Conservation (phyloP, 345 rosid species). For the Kernera saxatilis region DNA sequence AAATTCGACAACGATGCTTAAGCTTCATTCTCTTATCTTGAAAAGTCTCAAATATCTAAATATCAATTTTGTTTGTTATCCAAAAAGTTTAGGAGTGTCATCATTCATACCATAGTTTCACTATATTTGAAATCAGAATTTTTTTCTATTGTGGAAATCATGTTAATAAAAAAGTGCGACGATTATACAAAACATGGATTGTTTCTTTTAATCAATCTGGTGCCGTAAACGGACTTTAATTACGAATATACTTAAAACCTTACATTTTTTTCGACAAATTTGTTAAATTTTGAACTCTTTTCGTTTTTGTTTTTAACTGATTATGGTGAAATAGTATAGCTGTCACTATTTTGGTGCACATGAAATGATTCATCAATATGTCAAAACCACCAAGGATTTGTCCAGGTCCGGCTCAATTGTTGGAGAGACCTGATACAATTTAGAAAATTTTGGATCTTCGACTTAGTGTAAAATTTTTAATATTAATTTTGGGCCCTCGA, state of each 20-base stretch:
- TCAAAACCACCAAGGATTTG: conserved; percentile 13
- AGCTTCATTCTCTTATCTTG: neutral
- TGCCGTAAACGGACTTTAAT: neutral
- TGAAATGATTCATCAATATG: conserved; percentile 6
- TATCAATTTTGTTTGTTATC: neutral
- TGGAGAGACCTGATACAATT: too few relatives aligned
- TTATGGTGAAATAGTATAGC: neutral
- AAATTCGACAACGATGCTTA: neutral
- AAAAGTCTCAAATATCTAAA: neutral
- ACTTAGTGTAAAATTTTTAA: too few relatives aligned
- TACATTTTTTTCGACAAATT: neutral
- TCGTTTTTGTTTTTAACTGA: neutral
- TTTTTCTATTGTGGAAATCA: too few relatives aligned
- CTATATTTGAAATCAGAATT: neutral
- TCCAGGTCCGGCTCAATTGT: too few relatives aligned
- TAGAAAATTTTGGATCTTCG: too few relatives aligned
- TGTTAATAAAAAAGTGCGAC: too few relatives aligned
- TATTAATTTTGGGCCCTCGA: too few relatives aligned
- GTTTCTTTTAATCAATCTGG: neutral
- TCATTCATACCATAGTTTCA: neutral
- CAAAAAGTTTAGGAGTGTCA: neutral
- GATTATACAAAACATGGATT: neutral
- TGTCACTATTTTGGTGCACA: neutral
- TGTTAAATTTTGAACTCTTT: neutral
- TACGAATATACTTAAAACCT: neutral